phyloP scores from a whole-genome alignment of 495 filamentous ascomycete genomes.

The Neurospora sp. region DNA sequence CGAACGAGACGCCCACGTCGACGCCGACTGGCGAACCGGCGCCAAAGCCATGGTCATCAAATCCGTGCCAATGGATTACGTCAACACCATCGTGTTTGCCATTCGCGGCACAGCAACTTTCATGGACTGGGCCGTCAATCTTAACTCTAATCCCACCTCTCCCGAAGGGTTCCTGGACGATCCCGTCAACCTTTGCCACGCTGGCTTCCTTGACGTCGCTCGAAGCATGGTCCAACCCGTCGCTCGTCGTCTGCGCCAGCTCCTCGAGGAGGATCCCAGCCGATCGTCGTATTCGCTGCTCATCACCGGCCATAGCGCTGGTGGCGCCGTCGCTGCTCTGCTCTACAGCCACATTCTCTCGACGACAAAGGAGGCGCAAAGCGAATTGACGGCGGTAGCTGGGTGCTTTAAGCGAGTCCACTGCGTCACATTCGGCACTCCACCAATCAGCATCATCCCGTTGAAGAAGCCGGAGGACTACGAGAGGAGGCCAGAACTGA shows the following conservation, averaged over 20 bases:
- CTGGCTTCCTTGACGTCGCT: constrained; percentile 67
- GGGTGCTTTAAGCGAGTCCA: constrained; percentile 66
- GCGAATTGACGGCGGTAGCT: constrained; percentile 57
- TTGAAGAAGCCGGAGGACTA: constrained; percentile 44
- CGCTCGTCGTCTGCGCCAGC: constrained; percentile 52
- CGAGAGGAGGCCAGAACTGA: constrained; percentile 21
- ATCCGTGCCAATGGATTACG: constrained; percentile 60
- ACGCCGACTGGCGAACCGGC: constrained; percentile 57
- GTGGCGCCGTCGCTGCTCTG: constrained; percentile 67
- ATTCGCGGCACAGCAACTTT: constrained; percentile 70
- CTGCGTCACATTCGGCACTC: constrained; percentile 74
- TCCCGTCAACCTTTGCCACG: constrained; percentile 61
- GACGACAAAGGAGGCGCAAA: constrained; percentile 37
- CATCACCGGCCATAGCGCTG: constrained; percentile 76
- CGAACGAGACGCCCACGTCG: constrained; percentile 54
- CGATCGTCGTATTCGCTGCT: constrained; percentile 58
- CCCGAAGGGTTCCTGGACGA: constrained; percentile 67
- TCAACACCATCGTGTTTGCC: constrained; percentile 69
- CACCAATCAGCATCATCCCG: constrained; percentile 62
- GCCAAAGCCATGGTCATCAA: constrained; percentile 82
- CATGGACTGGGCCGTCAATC: constrained; percentile 77
- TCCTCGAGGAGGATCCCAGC: constrained; percentile 60
- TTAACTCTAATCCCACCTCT: constrained; percentile 51
- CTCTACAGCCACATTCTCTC: constrained; percentile 73
- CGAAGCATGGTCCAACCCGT: constrained; percentile 64